Conservation (phyloP, 352 stramenopile species). For the Thalassiosira livingstoniorum region DNA sequence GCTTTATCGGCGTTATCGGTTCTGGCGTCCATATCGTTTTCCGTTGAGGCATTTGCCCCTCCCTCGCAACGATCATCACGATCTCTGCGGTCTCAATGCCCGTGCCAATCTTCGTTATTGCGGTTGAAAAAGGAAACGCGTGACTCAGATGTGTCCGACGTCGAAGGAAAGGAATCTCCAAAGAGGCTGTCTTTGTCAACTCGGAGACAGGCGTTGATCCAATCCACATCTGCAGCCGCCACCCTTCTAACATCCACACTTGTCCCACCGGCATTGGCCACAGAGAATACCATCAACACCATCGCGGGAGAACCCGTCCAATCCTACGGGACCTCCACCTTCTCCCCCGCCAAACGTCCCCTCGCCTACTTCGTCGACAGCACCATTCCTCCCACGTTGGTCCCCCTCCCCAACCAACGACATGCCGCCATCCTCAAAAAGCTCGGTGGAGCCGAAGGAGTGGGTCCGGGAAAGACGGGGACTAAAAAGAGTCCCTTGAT, state of each 20-base stretch:
- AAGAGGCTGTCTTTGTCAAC: background rate
- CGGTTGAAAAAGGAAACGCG: too few relatives aligned
- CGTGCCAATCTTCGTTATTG: too few relatives aligned
- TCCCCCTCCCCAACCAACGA: conserved; percentile 58
- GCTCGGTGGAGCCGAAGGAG: conserved; percentile 69
- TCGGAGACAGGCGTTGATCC: background rate
- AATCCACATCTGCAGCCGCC: background rate
- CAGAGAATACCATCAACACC: background rate
- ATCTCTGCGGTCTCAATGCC: too few relatives aligned
- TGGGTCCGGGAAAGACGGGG: too few relatives aligned
- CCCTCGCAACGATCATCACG: background rate
- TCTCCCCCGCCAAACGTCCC: conserved; percentile 57
- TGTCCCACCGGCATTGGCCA: background rate
- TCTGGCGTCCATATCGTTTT: too few relatives aligned
- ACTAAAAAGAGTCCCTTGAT: conserved; percentile 71
- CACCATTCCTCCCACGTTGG: conserved; percentile 77
- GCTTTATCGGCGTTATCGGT: too few relatives aligned
- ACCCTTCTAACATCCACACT: background rate
- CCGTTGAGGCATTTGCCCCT: background rate
- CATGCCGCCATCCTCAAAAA: conserved; percentile 67
- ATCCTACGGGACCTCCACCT: background rate
- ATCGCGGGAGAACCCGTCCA: background rate
- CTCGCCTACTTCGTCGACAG: conserved; percentile 77
- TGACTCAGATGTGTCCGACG: background rate
- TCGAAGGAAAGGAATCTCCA: background rate